A percentile compares a stretch with the other conserved stretches of the same genome.
Conservation (phyloP, 2,329 filamentous ascomycete genomes). For the Calcarisporium arbuscula region DNA sequence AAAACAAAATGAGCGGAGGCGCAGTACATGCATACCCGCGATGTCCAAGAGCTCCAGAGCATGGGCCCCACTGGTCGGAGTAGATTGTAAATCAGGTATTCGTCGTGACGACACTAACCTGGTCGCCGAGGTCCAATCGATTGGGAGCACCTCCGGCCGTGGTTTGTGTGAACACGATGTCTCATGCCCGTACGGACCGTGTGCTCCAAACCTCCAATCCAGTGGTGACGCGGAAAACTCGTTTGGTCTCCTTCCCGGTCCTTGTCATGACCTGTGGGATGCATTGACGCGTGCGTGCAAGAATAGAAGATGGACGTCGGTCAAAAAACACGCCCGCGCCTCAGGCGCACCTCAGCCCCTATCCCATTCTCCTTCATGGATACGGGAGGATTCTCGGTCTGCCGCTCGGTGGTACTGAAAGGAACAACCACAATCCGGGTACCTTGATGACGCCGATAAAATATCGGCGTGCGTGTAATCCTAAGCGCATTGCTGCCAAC, state of each 20-base stretch:
- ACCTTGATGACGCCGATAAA: conserved; percentile 13
- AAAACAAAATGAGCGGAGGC: no score
- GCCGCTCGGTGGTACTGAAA: conserved; percentile 6
- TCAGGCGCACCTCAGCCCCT: no score
- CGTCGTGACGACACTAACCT: no score
- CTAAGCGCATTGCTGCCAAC: background rate
- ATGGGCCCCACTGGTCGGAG: no score
- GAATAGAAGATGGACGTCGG: no score
- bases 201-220: conserved; percentile 1
- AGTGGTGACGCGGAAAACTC: conserved; percentile 1
- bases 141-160: conserved; percentile 1
- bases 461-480: conserved; percentile 11
- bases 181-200: background rate
- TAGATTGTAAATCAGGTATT: no score
- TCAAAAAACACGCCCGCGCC: no score
- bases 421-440: conserved; percentile 8
- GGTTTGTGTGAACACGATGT: conserved; percentile 1
- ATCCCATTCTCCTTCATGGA: no score
- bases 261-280: conserved; percentile 1
- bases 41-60: no score
- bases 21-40: no score
- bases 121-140: no score
- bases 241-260: background rate
- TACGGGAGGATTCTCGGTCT: conserved; percentile 6
- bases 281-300: background rate